Conservation (phyloP, 495 filamentous ascomycete genomes). For the Aspergillus heteromorphus region DNA sequence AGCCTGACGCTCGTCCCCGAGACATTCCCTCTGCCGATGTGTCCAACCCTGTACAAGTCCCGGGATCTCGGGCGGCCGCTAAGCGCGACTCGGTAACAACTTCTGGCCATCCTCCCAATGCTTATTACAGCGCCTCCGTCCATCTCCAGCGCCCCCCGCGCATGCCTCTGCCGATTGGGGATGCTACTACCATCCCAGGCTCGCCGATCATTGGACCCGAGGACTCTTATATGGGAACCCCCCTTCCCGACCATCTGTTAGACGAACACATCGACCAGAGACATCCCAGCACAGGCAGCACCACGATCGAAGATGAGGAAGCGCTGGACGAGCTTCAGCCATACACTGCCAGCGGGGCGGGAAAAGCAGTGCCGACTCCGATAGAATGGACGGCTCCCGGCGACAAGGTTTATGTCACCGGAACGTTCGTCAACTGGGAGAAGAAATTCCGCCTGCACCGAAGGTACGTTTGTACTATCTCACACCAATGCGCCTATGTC, state of each 20-base stretch:
- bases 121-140: slow-evolving; percentile 45
- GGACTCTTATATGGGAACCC: slow-evolving; percentile 43
- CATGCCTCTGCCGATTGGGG: slow-evolving; percentile 84
- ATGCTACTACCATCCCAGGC: slow-evolving; percentile 77
- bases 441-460: slow-evolving; percentile 80
- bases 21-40: slow-evolving; percentile 25
- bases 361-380: slow-evolving; percentile 62
- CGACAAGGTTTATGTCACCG: slow-evolving; percentile 90
- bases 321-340: slow-evolving; percentile 62
- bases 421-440: slow-evolving; percentile 94
- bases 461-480: slow-evolving; percentile 48
- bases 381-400: slow-evolving; percentile 77
- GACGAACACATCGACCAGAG: slow-evolving; percentile 42
- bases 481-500: neutral
- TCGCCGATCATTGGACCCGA: slow-evolving; percentile 72
- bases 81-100: slow-evolving; percentile 34
- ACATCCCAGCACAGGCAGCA: slow-evolving; percentile 59
- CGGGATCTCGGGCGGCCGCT: slow-evolving; percentile 29
- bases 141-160: slow-evolving; percentile 74
- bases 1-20: slow-evolving; percentile 20
- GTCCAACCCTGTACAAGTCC: slow-evolving; percentile 50
- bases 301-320: slow-evolving; percentile 75
- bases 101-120: slow-evolving; percentile 43
- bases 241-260: slow-evolving; percentile 47
- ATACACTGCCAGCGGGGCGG: slow-evolving; percentile 49